Base-by-base conservation (phyloP, 768 basidiomycete genomes). In the Leucosporidium scottii region DNA sequence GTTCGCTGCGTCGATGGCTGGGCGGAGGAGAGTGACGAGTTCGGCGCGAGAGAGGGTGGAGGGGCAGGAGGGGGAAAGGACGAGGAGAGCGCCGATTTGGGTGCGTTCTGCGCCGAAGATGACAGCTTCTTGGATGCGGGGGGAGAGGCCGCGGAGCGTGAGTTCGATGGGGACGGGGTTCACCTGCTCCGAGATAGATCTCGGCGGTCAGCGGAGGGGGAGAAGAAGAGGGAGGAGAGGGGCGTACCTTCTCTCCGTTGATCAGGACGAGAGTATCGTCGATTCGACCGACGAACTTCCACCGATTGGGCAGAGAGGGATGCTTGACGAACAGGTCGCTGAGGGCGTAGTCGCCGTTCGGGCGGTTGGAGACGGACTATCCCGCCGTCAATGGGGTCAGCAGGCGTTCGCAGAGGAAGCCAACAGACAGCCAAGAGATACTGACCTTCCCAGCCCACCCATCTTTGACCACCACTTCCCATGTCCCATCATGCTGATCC, bases 251-350 rank as follows among this genome's bases (percentile, higher is more conserved):
- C 27, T 12, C 23, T 25, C 51, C 10, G 23, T 25, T 12, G n/a
- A 53, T 25, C 10, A 53, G 23, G 23, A 53, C 51, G 51, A 53
- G 23, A 23, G 51, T 53, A 25, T 53, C 51, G 12, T 53, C 51
- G n/a, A 53, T 53, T 5, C 51, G 51, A 12, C 51, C 51, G 12
- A 12, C 12, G 51, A 53, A 53, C n/a, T 53, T 53, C n/a, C 23
- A n/a, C 20, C n/a, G n/a, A 25, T 53, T 53, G 13, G 7, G 3
- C 15, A 55, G n/a, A 9, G 74, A 67, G 0, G 81, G 80, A 65
- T 85, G 84, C 58, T 79, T 79, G 25, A 81, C 71, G 72, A 85
- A 83, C 20, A 85, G 78, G 71, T 86, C 85, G 61, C 81, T 84
- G 20, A 83, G 83, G 2, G 84, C 83, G 71, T 83, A 85, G 0